These are phyloP conservation scores for Dioscorea dumetorum DNA, from an alignment of 106 monocot species.

Conservation along the genomic window DNA sequence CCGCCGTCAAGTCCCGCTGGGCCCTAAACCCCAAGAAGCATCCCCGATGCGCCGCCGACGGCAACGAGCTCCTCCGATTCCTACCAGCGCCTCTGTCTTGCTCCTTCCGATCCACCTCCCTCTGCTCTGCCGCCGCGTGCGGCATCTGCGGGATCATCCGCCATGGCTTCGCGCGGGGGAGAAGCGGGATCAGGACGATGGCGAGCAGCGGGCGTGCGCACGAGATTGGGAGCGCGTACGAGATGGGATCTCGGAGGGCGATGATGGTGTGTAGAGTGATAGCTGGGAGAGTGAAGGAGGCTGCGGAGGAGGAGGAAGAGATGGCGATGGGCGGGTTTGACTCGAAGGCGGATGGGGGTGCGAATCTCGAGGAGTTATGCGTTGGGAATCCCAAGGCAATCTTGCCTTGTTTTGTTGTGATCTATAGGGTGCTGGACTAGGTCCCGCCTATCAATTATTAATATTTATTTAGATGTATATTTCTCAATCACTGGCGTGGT, in stretches of 20 bases:
- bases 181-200: conserved; percentile 38
- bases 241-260: conserved; percentile 17
- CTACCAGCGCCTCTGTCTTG: conserved; percentile 63
- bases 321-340: conserved; percentile 13
- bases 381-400: conserved; percentile 81
- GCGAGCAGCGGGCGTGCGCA: conserved; percentile 74
- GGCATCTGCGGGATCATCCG: conserved; percentile 67
- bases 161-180: conserved; percentile 50
- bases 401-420: conserved; percentile 85
- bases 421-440: conserved; percentile 47
- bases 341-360: conserved; percentile 36
- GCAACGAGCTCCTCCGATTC: conserved; percentile 98
- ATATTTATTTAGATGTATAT: too few relatives aligned
- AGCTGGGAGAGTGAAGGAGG: conserved; percentile 49
- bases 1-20: conserved; percentile 41
- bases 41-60: conserved; percentile 91
- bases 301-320: conserved; percentile 3
- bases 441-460: background rate
- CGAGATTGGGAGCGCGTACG: background rate
- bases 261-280: conserved; percentile 97
- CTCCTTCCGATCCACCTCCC: conserved; percentile 65
- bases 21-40: conserved; percentile 20
- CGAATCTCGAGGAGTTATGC: conserved; percentile 75
- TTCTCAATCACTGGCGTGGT: too few relatives aligned
- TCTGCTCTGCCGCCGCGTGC: conserved; percentile 20